Evolutionary conservation across 192 early-diverging fungal genomes (phyloP).

Genomic region (Entomortierella lignicola): DNA sequence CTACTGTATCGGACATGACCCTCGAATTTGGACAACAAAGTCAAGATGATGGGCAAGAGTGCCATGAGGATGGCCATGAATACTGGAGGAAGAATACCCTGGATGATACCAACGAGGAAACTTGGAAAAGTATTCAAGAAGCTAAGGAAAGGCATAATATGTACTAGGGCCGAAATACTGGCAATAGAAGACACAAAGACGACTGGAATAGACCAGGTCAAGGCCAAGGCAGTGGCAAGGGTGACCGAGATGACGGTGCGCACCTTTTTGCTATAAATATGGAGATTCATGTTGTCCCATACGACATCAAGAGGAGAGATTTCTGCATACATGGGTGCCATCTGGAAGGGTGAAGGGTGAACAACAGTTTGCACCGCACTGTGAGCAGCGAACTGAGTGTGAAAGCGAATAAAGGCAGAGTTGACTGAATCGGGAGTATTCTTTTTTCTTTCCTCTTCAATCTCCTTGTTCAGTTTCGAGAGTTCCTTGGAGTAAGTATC

Average conservation of each 20-base stretch:
- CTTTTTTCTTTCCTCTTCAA: constrained; percentile 48
- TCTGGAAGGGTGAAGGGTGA: constrained; percentile 62
- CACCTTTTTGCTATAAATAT: constrained; percentile 61
- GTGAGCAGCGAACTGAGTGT: constrained; percentile 73
- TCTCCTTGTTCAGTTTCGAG: constrained; percentile 57
- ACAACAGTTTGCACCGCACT: constrained; percentile 50
- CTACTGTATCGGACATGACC: constrained; percentile 29
- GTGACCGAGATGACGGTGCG: constrained; percentile 67
- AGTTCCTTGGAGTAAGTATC: constrained; percentile 57
- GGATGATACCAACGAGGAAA: constrained; percentile 57
- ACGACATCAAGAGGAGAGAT: constrained; percentile 81
- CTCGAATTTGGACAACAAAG: constrained; percentile 54
- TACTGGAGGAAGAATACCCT: constrained; percentile 82
- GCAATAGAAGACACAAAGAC: constrained; percentile 40
- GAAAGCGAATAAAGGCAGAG: constrained; percentile 88
- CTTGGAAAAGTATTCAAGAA: constrained; percentile 50
- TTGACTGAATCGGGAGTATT: constrained; percentile 41
- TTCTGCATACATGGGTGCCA: constrained; percentile 76
- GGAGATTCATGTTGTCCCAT: constrained; percentile 80
- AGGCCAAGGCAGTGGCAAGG: constrained; percentile 65
- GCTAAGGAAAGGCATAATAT: constrained; percentile 21
- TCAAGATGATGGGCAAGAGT: constrained; percentile 74
- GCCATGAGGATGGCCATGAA: constrained; percentile 79
- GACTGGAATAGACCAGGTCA: constrained; percentile 79
- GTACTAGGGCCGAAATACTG: constrained; percentile 13